Percentiles rank a stretch among this genome's conserved stretches.
phyloP scores from a whole-genome alignment of 106 monocot species.

The Alisma plantagoaquatica region DNA sequence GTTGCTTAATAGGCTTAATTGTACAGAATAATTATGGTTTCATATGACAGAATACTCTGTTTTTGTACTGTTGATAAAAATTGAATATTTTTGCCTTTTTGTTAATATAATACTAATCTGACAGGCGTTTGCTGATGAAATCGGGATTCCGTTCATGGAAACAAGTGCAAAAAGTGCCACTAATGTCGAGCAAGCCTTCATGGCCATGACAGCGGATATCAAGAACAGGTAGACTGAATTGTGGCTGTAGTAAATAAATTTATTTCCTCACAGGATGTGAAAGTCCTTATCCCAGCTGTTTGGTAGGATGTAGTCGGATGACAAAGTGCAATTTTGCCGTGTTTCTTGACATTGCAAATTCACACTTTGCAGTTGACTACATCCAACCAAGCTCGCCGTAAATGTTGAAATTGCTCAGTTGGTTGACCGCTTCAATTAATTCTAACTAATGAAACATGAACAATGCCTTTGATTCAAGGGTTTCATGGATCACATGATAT shows the following conservation, averaged over 20 bases:
- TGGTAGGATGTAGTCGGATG: too few relatives aligned
- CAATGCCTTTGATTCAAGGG: too few relatives aligned
- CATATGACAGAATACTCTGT: too few relatives aligned
- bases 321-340: too few relatives aligned
- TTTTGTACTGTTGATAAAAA: too few relatives aligned
- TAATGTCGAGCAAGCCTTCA: constrained; percentile 19
- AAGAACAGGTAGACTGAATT: constrained; percentile 8
- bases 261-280: background rate
- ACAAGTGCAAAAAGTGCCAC: constrained; percentile 22
- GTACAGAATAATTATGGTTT: constrained; percentile 1
- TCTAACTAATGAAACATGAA: too few relatives aligned
- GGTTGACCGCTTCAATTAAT: too few relatives aligned
- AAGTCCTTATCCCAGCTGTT: background rate
- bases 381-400: too few relatives aligned
- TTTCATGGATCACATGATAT: background rate
- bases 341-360: background rate
- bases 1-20: background rate
- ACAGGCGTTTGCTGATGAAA: constrained; percentile 23
- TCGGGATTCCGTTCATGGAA: constrained; percentile 19
- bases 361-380: background rate
- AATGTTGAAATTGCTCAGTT: too few relatives aligned
- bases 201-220: constrained; percentile 19
- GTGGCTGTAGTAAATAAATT: background rate
- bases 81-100: too few relatives aligned
- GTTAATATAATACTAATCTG: too few relatives aligned